Evolutionary conservation across 208 protist species (phyloP), one percentile per base, ranked within the genome.

Genomic region (Crithidia sp.): DNA sequence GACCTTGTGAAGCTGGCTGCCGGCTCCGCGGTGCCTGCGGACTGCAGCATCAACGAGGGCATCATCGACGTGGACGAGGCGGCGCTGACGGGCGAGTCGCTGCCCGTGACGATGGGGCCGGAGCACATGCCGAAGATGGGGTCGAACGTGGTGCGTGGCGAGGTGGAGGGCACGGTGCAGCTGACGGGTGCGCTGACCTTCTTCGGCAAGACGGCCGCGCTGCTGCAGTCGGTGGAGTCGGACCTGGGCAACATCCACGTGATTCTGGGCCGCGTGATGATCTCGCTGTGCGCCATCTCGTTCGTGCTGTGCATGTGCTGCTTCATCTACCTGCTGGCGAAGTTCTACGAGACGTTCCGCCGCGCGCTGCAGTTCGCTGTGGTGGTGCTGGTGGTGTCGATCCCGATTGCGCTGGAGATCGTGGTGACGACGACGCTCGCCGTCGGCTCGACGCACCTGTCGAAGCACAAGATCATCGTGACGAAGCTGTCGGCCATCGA

Each of bases 1-100:
- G 98, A 99, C 77, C 70, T 98, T 7, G 88, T 98, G 39, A 93
- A 94, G 57, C 80, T 99, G 14, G 87, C 86, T 6, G 59, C 93
- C 55, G 98, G 98, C 67, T 96, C 93, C 19, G 91, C 92, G 7
- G 92, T 98, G 45, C 95, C 97, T 5, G 97, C 97, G 2, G 98
- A 99, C 79, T 95, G 89, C 79, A 95, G 77, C 19, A 91, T 95
- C 61, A 95, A 92, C 71, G 87, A 90, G 73, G 91, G 86, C 45
- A 75, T 88, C 59, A 88, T 98, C n/a, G 95, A 97, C 43, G 88
- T 98, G 67, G 97, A 99, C 71, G 95, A 99, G 84, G 84, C 95
- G 4, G 89, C 95, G 13, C 80, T 98, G 43, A 99, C 98, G 7
- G 98, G 98, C 39, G 98, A 99, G 84, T 99, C 97, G 4, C 85